Evolutionary conservation across 768 basidiomycete genomes (phyloP), one percentile per base, ranked within the genome.

Genomic region (Cystobasidium onofrii): DNA sequence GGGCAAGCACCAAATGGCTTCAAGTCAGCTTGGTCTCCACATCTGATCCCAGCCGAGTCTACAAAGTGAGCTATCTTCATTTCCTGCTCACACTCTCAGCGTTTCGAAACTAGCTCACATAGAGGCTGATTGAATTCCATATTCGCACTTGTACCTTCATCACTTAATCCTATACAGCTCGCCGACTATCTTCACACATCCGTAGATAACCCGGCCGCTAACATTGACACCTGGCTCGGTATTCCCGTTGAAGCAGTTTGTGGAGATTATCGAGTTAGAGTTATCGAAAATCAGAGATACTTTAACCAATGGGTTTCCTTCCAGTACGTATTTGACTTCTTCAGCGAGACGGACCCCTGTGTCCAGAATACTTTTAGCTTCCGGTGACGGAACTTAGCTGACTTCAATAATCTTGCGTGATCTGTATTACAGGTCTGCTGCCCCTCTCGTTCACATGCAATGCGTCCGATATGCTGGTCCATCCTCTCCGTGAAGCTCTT

Each of bases 181-280:
- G 54, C 54, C 54, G 54, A 55, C n/a, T 55, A 55, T 55, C 9
- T 55, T 7, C 54, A 55, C 54, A 29, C 29, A 7, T 55, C 54
- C 29, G 29, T 55, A n/a, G 29, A n/a, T 7, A 55, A n/a, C 29
- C 54, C 54, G 12, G 54, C 9, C n/a, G 54, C 54, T 29, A 55
- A 55, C 54, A 55, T 55, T 55, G 54, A 55, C 29, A 55, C 54
- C 29, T 55, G 54, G 54, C 54, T 55, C 29, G 54, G 54, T n/a
- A 29, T 55, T 10, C 54, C 54, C 23, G 10, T 10, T 7, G 54
- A 23, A 23, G 54, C 54, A 10, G 54, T 29, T n/a, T 55, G 54
- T 55, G 54, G 54, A 9, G 29, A 55, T n/a, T 55, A 55, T 55
- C 54, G 54, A 55, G 54, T 55, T 29, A n/a, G 54, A 23, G 54